Conservation (phyloP, 805 yeast species). For the Helenozyma baotianmanensis region DNA sequence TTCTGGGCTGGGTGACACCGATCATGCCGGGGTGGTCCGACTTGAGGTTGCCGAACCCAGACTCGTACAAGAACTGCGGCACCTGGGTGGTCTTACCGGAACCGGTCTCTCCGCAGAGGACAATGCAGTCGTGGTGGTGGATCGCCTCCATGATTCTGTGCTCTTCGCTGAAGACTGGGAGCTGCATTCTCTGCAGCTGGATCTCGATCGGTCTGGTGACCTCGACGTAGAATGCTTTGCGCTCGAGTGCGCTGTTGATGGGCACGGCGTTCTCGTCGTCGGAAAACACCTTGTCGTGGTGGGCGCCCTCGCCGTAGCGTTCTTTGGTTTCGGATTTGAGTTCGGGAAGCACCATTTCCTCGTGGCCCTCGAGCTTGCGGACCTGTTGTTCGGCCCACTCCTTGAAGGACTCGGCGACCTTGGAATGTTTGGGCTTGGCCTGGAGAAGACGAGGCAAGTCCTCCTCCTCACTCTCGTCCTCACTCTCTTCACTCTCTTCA, state of each 20-base stretch:
- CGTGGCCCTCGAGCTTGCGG: conserved; percentile 56
- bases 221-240: conserved; percentile 65
- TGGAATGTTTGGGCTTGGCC: conserved; percentile 42
- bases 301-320: conserved; percentile 58
- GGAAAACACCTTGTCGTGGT: conserved; percentile 46
- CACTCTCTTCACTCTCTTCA: conserved; percentile 24
- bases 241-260: conserved; percentile 44
- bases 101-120: conserved; percentile 97
- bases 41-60: conserved; percentile 77
- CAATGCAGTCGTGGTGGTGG: conserved; percentile 83
- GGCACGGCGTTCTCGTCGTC: conserved; percentile 60
- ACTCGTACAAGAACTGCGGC: conserved; percentile 91
- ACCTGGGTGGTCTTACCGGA: conserved; percentile 98
- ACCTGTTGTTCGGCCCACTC: conserved; percentile 83
- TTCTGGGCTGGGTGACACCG: conserved; percentile 92
- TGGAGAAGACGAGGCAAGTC: conserved; percentile 30
- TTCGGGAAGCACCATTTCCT: conserved; percentile 40
- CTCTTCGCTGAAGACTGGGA: conserved; percentile 91
- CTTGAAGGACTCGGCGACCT: conserved; percentile 58
- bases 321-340: conserved; percentile 45
- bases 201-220: conserved; percentile 64
- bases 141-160: conserved; percentile 94
- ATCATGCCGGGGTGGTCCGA: conserved; percentile 79
- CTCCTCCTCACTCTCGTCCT: conserved; percentile 24
- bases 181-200: conserved; percentile 59